Conservation (phyloP, 2,329 filamentous ascomycete genomes). For the Phaeosphaeria sp. region DNA sequence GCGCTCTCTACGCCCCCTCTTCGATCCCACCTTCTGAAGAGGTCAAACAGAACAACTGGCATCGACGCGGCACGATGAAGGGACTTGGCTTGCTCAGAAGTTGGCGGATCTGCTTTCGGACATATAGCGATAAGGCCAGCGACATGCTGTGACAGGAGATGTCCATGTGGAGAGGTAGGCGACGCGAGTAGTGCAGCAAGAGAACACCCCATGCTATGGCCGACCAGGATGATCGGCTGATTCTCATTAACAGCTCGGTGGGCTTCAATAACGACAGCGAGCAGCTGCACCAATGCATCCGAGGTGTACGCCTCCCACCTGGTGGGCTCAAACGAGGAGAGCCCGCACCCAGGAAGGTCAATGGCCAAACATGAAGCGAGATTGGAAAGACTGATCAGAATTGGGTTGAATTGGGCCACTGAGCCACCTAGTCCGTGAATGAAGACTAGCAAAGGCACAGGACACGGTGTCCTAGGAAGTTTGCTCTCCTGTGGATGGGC, state of each 20-base stretch:
- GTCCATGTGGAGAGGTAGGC: slow-evolving; percentile 59
- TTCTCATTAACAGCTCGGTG: slow-evolving; percentile 69
- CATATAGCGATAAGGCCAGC: slow-evolving; percentile 82
- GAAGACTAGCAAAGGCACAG: slow-evolving; percentile 85
- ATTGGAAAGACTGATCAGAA: slow-evolving; percentile 82
- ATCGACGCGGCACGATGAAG: slow-evolving; percentile 69
- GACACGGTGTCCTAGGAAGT: slow-evolving; percentile 73
- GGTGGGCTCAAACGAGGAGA: slow-evolving; percentile 74
- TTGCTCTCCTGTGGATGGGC: slow-evolving; percentile 83
- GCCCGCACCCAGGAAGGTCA: slow-evolving; percentile 88
- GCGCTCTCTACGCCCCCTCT: slow-evolving; percentile 77
- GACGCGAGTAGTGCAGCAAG: slow-evolving; percentile 76
- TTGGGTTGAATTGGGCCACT: slow-evolving; percentile 81
- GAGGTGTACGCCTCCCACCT: slow-evolving; percentile 81
- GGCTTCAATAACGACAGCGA: slow-evolving; percentile 75
- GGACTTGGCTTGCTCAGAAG: slow-evolving; percentile 57
- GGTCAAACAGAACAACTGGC: slow-evolving; percentile 74
- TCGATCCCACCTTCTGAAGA: slow-evolving; percentile 79
- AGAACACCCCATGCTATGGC: slow-evolving; percentile 89
- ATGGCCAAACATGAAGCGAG: slow-evolving; percentile 84
- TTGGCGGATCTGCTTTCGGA: slow-evolving; percentile 71
- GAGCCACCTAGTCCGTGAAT: slow-evolving; percentile 94
- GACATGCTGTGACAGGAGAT: slow-evolving; percentile 67
- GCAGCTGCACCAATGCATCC: slow-evolving; percentile 75
- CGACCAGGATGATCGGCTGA: slow-evolving; percentile 80